Evolutionary conservation across 345 rosid species (phyloP), one percentile per base, ranked within the genome.

Genomic region (Murraya paniculata): DNA sequence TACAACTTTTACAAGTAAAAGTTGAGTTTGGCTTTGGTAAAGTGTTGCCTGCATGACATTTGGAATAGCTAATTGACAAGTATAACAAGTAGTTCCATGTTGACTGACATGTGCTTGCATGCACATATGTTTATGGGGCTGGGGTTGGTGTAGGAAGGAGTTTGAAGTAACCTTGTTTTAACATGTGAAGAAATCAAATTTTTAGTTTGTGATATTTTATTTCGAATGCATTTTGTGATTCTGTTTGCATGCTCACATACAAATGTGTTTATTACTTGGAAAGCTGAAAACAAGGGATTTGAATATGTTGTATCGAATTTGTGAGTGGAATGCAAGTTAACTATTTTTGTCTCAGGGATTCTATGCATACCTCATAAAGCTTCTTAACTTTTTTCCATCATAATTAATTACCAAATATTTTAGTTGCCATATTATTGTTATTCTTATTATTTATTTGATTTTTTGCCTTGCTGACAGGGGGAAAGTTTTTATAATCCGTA

Each of bases 401-500:
- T 53, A 68, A 56, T 64, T 56, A 35, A 39, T 55, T 53, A 45
- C 68, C n/a, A 58, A 41, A 28, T 56, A 48, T 38, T 16, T 66
- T 45, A 11, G 28, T 6, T 6, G 68, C 14, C 61, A 48, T 13
- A 3, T 45, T 13, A 3, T 13, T 45, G 16, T 45, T 11, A 65
- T 59, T 38, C 13, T 35, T 19, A 19, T 30, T 53, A 9, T 31
- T 22, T 35, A 28, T 30, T 30, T 14, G 35, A 48, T 16, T 7
- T 53, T 55, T 48, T 76, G 81, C 68, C 59, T 76, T 77, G 53
- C 76, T 87, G 74, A 71, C 84, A 96, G 98, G 99, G 99, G 21
- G 99, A 96, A 87, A 96, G 99, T 88, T 96, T 96, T 83, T 94
- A 96, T 82, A 96, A 96, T 77, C 97, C 93, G 1, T 82, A 81